Percentiles rank a stretch among this genome's conserved stretches.
Conservation (phyloP, 2,329 filamentous ascomycete species). For the Elsinoe arachidis region DNA sequence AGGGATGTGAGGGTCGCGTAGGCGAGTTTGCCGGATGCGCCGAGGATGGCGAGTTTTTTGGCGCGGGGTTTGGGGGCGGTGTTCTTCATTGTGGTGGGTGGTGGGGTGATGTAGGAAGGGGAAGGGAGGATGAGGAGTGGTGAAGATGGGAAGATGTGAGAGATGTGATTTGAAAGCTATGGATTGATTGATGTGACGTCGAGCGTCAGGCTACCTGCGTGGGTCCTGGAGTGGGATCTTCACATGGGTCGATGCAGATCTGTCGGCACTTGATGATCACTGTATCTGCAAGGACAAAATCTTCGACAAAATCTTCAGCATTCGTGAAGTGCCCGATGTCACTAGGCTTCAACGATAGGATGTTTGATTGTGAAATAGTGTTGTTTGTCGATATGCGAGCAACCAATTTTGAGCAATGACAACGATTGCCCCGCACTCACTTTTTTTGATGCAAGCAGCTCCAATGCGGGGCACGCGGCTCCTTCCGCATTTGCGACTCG, state of each 20-base stretch:
- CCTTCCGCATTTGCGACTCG: neutral
- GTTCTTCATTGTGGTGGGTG: slow-evolving; percentile 3
- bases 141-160: neutral
- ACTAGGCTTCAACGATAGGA: too few species aligned
- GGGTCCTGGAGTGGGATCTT: neutral
- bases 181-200: slow-evolving; percentile 8
- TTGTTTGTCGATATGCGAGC: neutral
- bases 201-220: neutral
- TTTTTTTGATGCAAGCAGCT: neutral
- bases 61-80: neutral
- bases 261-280: neutral
- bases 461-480: neutral
- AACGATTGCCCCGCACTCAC: neutral
- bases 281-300: neutral
- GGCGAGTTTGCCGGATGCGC: slow-evolving; percentile 39
- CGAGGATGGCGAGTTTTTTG: slow-evolving; percentile 32
- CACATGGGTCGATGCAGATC: neutral
- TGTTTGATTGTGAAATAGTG: neutral
- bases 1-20: slow-evolving; percentile 35
- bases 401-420: neutral
- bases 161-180: neutral
- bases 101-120: neutral
- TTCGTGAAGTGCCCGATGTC: neutral
- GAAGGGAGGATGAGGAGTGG: neutral
- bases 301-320: neutral